phyloP scores from a whole-genome alignment of 116 monocot species.

The Papilionanthe hybrid region DNA sequence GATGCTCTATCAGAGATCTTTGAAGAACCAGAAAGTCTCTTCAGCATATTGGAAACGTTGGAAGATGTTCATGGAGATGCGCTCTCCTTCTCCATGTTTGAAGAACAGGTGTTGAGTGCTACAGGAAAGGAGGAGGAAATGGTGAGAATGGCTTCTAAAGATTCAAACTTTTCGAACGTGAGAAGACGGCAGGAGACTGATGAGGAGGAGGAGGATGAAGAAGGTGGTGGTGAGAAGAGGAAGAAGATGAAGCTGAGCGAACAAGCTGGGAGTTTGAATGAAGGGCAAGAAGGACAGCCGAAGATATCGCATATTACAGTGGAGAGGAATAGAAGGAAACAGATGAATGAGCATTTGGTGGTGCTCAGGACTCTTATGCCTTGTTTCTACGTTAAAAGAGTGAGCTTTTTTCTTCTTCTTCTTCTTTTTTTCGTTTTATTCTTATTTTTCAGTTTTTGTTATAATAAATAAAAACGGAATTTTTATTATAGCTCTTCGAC shows the following conservation, averaged over 20 bases:
- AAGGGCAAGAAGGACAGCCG: conserved; percentile 21
- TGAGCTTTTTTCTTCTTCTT: conserved; percentile 30
- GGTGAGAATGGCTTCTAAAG: background rate
- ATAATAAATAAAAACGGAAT: too few species aligned
- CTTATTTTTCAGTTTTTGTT: too few species aligned
- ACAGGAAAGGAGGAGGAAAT: background rate
- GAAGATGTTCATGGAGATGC: conserved; percentile 19
- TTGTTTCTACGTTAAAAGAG: conserved; percentile 89
- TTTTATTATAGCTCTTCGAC: too few species aligned
- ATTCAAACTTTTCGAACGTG: background rate
- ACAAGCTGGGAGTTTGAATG: background rate
- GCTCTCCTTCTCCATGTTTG: conserved; percentile 19
- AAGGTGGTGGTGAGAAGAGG: background rate
- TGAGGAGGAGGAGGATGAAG: conserved; percentile 20
- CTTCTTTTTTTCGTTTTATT: too few species aligned
- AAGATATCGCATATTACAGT: conserved; percentile 78
- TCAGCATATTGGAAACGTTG: conserved; percentile 49
- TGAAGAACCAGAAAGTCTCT: conserved; percentile 54
- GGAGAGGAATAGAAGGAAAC: conserved; percentile 92
- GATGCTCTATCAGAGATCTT: conserved; percentile 48
- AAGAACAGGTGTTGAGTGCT: conserved; percentile 17
- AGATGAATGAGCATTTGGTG: conserved; percentile 91
- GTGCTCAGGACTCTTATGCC: conserved; percentile 86
- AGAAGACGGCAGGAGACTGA: background rate
- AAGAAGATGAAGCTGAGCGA: conserved; percentile 45